Evolutionary conservation across 345 rosid species (phyloP).

Genomic region (Pistacia atlantica): DNA sequence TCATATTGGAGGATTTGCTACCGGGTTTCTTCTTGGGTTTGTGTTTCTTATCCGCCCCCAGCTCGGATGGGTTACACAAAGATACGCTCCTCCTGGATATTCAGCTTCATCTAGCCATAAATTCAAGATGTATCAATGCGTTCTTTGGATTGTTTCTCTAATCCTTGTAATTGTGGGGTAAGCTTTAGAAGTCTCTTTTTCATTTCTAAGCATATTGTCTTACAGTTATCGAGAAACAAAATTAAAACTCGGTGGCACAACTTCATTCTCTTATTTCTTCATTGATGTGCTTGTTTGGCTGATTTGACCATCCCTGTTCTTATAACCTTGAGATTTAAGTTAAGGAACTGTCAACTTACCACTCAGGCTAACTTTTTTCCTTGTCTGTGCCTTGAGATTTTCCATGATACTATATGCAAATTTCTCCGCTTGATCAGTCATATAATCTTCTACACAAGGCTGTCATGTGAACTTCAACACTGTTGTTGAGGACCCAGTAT

Average conservation of each 20-base stretch:
- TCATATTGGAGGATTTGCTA: constrained; percentile 87
- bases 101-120: constrained; percentile 38
- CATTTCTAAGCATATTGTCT: background rate
- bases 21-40: constrained; percentile 91
- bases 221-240: background rate
- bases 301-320: background rate
- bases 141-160: constrained; percentile 78
- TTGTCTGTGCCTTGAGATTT: background rate
- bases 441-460: background rate
- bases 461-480: background rate
- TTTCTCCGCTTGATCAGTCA: background rate
- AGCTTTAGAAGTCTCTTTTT: constrained; percentile 23
- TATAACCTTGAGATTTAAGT: background rate
- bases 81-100: constrained; percentile 41
- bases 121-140: constrained; percentile 71
- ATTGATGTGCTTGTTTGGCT: background rate
- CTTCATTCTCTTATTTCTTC: background rate
- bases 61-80: constrained; percentile 72
- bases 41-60: constrained; percentile 90
- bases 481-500: background rate
- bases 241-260: background rate
- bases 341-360: background rate
- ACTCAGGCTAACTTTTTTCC: background rate
- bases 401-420: background rate
- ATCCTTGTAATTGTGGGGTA: constrained; percentile 71